phyloP scores from a whole-genome alignment of 2,329 filamentous ascomycete species.

The Colletotrichum graminicola region DNA sequence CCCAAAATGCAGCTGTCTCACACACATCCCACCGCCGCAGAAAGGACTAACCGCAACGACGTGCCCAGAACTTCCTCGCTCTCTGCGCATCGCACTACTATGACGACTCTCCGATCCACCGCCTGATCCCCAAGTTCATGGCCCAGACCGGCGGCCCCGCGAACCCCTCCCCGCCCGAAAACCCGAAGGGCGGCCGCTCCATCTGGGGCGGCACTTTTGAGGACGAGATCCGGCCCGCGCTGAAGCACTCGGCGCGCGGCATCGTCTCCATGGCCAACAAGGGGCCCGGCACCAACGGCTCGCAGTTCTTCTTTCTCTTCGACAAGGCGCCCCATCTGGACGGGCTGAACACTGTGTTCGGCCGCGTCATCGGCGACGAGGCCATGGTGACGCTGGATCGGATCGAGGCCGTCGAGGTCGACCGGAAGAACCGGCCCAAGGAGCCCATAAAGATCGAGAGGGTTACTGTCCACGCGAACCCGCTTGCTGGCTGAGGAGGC shows the following conservation, averaged over 20 bases:
- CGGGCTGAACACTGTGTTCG: constrained; percentile 87
- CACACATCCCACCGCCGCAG: constrained; percentile 3
- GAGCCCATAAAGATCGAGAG: constrained; percentile 74
- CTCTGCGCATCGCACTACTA: constrained; percentile 86
- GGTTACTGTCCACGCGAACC: constrained; percentile 84
- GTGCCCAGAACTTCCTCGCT: constrained; percentile 82
- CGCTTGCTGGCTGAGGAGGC: constrained; percentile 69
- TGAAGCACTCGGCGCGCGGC: constrained; percentile 77
- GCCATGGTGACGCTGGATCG: constrained; percentile 74
- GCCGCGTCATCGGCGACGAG: constrained; percentile 76
- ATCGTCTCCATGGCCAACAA: constrained; percentile 85
- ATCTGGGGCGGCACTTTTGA: constrained; percentile 82
- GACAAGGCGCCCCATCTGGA: constrained; percentile 84
- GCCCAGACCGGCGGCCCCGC: constrained; percentile 78
- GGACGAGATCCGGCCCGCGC: constrained; percentile 81
- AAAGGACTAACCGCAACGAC: constrained; percentile 33
- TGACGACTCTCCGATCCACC: constrained; percentile 81
- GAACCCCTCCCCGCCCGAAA: constrained; percentile 62
- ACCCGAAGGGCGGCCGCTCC: constrained; percentile 76
- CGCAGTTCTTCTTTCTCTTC: constrained; percentile 86
- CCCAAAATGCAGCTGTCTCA: not conserved
- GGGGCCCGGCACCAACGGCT: constrained; percentile 78
- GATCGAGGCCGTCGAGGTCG: constrained; percentile 78
- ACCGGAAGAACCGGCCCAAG: constrained; percentile 82
- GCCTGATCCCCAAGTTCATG: constrained; percentile 85